A percentile compares a stretch with the other conserved stretches of the same genome.
phyloP scores from a whole-genome alignment of 176 grass and related monocot genomes.

The Elaeis guineensis region DNA sequence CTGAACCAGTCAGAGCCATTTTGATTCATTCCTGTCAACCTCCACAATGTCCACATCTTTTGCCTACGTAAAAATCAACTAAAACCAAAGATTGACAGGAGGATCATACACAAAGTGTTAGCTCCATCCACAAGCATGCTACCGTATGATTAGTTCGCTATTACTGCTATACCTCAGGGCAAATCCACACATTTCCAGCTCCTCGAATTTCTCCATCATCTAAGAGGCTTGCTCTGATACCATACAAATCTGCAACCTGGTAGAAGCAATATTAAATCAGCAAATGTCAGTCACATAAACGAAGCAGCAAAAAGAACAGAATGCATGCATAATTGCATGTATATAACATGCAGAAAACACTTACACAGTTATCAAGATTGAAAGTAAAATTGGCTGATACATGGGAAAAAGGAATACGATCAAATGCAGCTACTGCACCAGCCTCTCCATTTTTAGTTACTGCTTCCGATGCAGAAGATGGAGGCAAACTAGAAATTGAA shows the following conservation, averaged over 20 bases:
- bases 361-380: conserved; percentile 95
- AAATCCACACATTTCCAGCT: conserved; percentile 95
- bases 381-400: conserved; percentile 96
- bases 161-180: conserved; percentile 67
- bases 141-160: background rate
- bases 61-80: too few relatives aligned
- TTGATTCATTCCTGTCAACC: too few relatives aligned
- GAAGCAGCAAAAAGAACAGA: background rate
- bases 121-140: too few relatives aligned
- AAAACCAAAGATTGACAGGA: background rate
- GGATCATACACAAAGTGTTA: background rate
- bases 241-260: conserved; percentile 96
- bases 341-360: conserved; percentile 9
- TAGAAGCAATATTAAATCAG: background rate
- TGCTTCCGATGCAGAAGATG: conserved; percentile 85
- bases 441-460: conserved; percentile 93
- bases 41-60: too few relatives aligned
- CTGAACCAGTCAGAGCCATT: too few relatives aligned
- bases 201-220: conserved; percentile 98
- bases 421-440: conserved; percentile 94
- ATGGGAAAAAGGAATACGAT: conserved; percentile 88
- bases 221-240: conserved; percentile 92
- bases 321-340: background rate
- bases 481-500: conserved; percentile 67
- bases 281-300: background rate